phyloP scores from a whole-genome alignment of 805 yeast species.

The Crinitomyces ghanaensis region DNA sequence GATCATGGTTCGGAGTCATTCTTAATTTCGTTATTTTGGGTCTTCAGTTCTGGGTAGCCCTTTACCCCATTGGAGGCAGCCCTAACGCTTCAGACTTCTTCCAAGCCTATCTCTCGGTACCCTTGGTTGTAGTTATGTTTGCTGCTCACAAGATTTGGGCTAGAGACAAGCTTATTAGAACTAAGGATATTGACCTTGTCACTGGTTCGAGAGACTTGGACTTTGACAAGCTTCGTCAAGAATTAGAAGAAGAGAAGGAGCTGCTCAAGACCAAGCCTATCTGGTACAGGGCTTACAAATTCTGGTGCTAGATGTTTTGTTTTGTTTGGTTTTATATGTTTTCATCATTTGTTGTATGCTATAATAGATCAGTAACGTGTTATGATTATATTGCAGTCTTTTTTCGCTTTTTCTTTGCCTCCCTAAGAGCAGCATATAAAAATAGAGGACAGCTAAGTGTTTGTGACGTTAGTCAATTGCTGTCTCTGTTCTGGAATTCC shows the following conservation, averaged over 20 bases:
- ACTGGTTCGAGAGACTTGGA: constrained; percentile 51
- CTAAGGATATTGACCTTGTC: constrained; percentile 45
- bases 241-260: constrained; percentile 40
- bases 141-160: constrained; percentile 47
- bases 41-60: constrained; percentile 68
- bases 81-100: constrained; percentile 42
- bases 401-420: too few relatives aligned
- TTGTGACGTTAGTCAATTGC: too few relatives aligned
- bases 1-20: constrained; percentile 48
- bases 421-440: too few relatives aligned
- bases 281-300: constrained; percentile 32
- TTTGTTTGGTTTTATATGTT: constrained; percentile 4
- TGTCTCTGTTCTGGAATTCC: too few relatives aligned
- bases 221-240: constrained; percentile 39
- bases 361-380: too few relatives aligned
- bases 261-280: constrained; percentile 34
- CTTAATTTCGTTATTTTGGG: constrained; percentile 46
- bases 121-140: constrained; percentile 48
- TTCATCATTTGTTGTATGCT: too few relatives aligned
- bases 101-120: constrained; percentile 51
- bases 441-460: too few relatives aligned
- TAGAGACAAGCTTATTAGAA: constrained; percentile 31
- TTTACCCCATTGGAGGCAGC: constrained; percentile 54
- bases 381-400: too few relatives aligned
- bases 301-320: constrained; percentile 34